Percentiles rank a stretch among this genome's conserved stretches.
Evolutionary conservation across 305 asterid species (phyloP).

Genomic region (Lippia alba): DNA sequence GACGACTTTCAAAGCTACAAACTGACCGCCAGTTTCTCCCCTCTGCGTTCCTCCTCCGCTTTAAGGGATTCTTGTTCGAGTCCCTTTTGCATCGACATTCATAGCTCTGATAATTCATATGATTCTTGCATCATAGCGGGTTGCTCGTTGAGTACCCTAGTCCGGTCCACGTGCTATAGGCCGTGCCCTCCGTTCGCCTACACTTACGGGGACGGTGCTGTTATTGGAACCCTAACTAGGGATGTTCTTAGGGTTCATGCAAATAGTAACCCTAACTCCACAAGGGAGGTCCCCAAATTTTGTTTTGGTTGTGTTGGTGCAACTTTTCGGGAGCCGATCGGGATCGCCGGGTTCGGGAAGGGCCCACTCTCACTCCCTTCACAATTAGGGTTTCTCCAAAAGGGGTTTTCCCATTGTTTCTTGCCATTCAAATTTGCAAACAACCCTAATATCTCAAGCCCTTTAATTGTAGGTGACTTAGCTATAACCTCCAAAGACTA

Average conservation of each 20-base stretch:
- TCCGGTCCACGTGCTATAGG: constrained; percentile 55
- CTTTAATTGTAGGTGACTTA: constrained; percentile 64
- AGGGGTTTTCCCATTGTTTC: constrained; percentile 83
- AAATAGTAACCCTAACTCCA: constrained; percentile 35
- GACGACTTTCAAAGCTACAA: constrained; percentile 45
- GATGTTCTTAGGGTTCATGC: constrained; percentile 60
- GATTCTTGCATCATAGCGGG: constrained; percentile 69
- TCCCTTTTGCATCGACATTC: constrained; percentile 51
- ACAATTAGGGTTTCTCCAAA: constrained; percentile 72
- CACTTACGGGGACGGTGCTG: constrained; percentile 69
- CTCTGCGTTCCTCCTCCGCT: constrained; percentile 57
- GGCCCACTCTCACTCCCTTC: constrained; percentile 82
- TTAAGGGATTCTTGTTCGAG: constrained; percentile 61
- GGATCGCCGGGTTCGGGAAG: constrained; percentile 78
- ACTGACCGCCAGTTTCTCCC: constrained; percentile 48
- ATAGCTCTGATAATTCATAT: constrained; percentile 57
- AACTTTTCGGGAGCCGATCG: constrained; percentile 71
- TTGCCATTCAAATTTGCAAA: constrained; percentile 76
- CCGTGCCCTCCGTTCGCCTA: constrained; percentile 86
- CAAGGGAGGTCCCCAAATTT: constrained; percentile 50
- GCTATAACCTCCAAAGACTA: constrained; percentile 66
- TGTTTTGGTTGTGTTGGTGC: constrained; percentile 71
- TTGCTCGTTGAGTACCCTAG: constrained; percentile 59
- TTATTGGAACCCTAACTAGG: constrained; percentile 60
- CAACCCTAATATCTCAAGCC: constrained; percentile 78